A percentile compares a stretch with the other conserved stretches of the same genome.
Evolutionary conservation across 148 eudicot genomes (phyloP).

Genomic region (Vaccinium myrtillus): DNA sequence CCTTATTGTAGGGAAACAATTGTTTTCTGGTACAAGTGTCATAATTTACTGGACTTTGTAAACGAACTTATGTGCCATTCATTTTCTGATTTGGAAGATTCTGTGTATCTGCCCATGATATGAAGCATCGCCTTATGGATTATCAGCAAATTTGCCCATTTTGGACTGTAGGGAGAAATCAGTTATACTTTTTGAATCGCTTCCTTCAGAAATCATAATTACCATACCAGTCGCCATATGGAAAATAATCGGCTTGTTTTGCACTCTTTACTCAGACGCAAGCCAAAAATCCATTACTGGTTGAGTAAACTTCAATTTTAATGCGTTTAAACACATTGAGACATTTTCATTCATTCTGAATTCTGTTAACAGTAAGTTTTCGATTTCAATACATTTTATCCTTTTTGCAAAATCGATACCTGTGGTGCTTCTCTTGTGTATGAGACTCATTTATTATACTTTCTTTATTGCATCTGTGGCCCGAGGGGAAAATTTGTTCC

Average conservation of each 20-base stretch:
- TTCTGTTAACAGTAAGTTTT: neutral
- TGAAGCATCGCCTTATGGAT: neutral
- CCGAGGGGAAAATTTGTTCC: neutral
- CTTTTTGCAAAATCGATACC: neutral
- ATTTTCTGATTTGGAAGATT: slow-evolving; percentile 1
- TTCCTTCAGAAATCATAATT: slow-evolving; percentile 3
- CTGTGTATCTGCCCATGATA: neutral
- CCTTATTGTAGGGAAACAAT: neutral
- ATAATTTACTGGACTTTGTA: neutral
- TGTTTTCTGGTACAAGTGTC: neutral
- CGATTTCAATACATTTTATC: neutral
- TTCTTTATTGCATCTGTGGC: neutral
- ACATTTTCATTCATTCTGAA: neutral
- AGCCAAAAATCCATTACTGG: neutral
- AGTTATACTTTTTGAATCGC: neutral
- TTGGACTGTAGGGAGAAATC: neutral
- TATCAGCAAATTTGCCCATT: neutral
- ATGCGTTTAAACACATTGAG: neutral
- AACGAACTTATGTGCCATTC: neutral
- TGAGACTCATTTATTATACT: slow-evolving; percentile 8
- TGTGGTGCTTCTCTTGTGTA: neutral
- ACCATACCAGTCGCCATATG: neutral
- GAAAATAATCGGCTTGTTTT: neutral
- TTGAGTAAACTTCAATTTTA: slow-evolving; percentile 4
- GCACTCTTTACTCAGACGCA: neutral